Evolutionary conservation across 176 grass and related monocot species (phyloP).

Genomic region (Olyra latifolia): DNA sequence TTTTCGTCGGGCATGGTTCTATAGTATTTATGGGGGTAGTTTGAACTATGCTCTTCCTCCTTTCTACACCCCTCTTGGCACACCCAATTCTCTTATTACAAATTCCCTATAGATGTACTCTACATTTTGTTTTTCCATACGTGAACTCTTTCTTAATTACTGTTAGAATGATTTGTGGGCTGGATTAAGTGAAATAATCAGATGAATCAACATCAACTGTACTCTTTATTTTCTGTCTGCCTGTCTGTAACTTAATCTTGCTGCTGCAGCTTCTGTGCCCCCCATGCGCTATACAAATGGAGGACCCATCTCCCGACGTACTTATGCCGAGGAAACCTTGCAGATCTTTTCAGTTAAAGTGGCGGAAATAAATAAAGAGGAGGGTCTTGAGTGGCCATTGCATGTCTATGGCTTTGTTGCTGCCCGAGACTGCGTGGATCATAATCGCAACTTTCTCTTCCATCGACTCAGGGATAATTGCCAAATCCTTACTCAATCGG

Average conservation of each 20-base stretch:
- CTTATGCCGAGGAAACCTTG: not conserved
- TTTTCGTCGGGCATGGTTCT: no score
- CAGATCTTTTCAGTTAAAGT: not conserved
- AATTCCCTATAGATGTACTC: no score
- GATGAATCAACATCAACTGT: not conserved
- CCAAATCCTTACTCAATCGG: not conserved
- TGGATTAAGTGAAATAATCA: not conserved
- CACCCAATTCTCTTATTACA: no score
- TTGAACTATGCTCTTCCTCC: no score
- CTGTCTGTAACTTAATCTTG: not conserved
- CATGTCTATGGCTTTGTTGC: slow-evolving; percentile 1
- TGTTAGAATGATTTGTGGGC: no score
- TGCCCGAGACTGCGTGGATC: not conserved
- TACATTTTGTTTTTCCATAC: no score
- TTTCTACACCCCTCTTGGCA: no score
- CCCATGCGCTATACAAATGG: not conserved
- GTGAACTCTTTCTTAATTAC: no score
- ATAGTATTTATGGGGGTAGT: no score
- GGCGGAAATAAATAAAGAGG: not conserved
- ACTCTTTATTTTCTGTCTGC: not conserved
- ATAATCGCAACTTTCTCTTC: not conserved
- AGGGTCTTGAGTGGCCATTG: not conserved
- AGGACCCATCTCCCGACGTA: not conserved
- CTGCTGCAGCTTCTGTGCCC: not conserved
- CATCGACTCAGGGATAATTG: not conserved